Evolutionary conservation across 352 stramenopile genomes (phyloP), one percentile per base, ranked within the genome.

Genomic region (Pythium monospermum): DNA sequence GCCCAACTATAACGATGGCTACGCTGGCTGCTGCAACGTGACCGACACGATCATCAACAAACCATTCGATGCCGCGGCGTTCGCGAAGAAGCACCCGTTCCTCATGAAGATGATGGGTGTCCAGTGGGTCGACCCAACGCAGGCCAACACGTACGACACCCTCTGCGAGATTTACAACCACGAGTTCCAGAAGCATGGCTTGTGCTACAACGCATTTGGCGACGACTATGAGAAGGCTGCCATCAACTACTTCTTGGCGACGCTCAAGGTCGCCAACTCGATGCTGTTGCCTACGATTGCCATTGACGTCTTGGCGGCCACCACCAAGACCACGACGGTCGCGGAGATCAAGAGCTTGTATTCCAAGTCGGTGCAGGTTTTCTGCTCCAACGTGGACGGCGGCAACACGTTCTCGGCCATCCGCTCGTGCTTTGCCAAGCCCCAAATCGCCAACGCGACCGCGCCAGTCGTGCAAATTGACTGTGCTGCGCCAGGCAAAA

Each of bases 161-260:
- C 66, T 91, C 8, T 91, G 80, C 43, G 75, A 91, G 64, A 82
- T 86, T 57, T 91, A 88, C 66, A 72, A 87, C 66, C 80, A 91
- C 65, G 77, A 88, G 61, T 87, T 83, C 69, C 80, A 91, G 66
- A 91, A 91, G 66, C 80, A 91, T 63, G 80, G 80, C 13, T 53
- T 88, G 25, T 91, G 80, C 66, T 91, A 82, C 54, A 74, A 71
- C 26, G 77, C 80, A 0, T 66, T 69, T 16, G 77, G 56, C 4
- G 65, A 63, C 16, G 64, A 91, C 59, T 73, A 70, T 19, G 68
- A 76, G 46, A 57, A 68, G 19, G 69, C 68, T 5, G 69, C 79
- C 1, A 72, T 73, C 16, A 71, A 71, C 42, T 91, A 91, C 73
- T 88, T 91, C 45, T 10, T 64, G 41, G 71, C 73, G 10, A 76